Base-by-base conservation (phyloP, 306 rosid species). In the Cucurbita ficifolia region DNA sequence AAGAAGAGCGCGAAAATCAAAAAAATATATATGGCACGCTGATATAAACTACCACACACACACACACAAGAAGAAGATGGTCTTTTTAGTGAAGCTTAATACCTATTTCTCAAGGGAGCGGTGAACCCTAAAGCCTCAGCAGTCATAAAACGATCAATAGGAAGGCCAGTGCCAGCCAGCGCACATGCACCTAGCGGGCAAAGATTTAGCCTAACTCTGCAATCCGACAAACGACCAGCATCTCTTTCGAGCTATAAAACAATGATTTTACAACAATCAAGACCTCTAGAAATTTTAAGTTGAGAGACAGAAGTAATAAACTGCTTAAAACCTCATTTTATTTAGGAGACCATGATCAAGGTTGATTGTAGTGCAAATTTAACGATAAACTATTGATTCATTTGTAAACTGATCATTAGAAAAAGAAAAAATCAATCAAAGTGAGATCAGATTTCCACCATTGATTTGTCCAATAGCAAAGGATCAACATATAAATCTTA, bases 81-180 rank as follows among this genome's bases (percentile, higher is more conserved):
- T n/a, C 70, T 63, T 40, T 62, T 18, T n/a, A 16, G 39, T n/a
- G 36, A 42, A 81, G 68, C 46, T 10, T 54, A 5, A 77, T 86
- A 89, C 99, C 99, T 94, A 81, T 94, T 94, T 81, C 92, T 86
- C 95, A 91, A 14, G 19, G 97, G 99, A 75, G 90, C 96, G 12
- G 97, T 81, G 81, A 94, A 94, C 70, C 87, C 91, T 77, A 94
- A 76, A 61, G 89, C 95, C 10, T 84, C 77, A 16, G 99, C 88
- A 57, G 99, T 94, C 99, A 94, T 94, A 84, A 90, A 91, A 36
- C 99, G 86, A 67, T 94, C 97, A 21, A 94, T 94, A n/a, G 99
- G 97, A 50, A 94, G 97, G 72, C 99, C 99, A 18, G 97, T 91
- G 79, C 99, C 96, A 5, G 99, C 99, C 84, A 94, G 74, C n/a